phyloP scores from a whole-genome alignment of 495 filamentous ascomycete genomes.

The Trichoderma gamsii region DNA sequence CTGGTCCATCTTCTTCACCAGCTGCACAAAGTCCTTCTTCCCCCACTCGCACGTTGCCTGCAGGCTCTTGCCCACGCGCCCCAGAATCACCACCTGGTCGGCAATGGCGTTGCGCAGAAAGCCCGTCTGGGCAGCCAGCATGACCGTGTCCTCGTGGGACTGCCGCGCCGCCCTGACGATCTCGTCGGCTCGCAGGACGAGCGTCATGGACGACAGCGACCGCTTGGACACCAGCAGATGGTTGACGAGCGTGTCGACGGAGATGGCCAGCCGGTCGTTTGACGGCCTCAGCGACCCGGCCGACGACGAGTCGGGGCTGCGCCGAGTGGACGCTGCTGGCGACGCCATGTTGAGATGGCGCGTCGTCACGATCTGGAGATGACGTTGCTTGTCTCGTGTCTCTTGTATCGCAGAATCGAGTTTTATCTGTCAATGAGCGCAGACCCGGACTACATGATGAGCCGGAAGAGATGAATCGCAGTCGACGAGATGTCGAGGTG shows the following conservation, averaged over 20 bases:
- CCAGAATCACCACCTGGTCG: constrained; percentile 64
- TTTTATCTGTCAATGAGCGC: background rate
- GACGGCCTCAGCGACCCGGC: constrained; percentile 10
- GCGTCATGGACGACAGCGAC: constrained; percentile 76
- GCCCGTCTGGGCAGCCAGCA: constrained; percentile 67
- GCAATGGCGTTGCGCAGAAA: constrained; percentile 69
- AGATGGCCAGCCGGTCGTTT: constrained; percentile 27
- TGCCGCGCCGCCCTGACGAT: constrained; percentile 71
- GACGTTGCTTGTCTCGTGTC: background rate
- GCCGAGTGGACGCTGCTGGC: constrained; percentile 5
- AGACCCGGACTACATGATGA: constrained; percentile 7
- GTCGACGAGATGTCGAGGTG: background rate
- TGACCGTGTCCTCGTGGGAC: constrained; percentile 72
- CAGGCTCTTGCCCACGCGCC: constrained; percentile 57
- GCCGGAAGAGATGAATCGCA: background rate
- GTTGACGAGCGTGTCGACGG: constrained; percentile 67
- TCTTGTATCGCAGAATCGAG: background rate
- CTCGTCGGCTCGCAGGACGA: constrained; percentile 82
- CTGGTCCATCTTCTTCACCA: constrained; percentile 65
- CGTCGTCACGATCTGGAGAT: background rate
- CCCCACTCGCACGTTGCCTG: constrained; percentile 45
- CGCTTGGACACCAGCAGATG: constrained; percentile 86
- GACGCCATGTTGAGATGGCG: constrained; percentile 13
- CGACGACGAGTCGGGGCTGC: constrained; percentile 13
- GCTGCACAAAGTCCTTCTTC: constrained; percentile 45